A percentile compares a stretch with the other conserved stretches of the same genome.
Evolutionary conservation across 108 stramenopile genomes (phyloP).

Genomic region (Pseudonitzschia multistriata): DNA sequence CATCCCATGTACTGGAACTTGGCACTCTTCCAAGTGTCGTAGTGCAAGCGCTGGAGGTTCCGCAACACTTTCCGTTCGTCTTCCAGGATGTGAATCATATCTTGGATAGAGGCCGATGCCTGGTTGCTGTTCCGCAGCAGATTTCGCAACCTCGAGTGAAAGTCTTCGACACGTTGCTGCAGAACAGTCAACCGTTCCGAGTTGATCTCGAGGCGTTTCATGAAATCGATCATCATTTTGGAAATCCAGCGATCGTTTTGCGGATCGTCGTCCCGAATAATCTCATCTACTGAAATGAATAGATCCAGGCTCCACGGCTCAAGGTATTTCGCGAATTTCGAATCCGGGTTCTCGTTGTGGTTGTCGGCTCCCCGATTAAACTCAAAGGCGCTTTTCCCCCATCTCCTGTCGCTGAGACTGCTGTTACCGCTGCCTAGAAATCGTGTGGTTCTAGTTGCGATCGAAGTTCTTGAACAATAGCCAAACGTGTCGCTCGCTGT

Average conservation of each 20-base stretch:
- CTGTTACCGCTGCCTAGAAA: too few relatives aligned
- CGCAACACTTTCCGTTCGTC: slow-evolving; percentile 1
- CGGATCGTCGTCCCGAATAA: slow-evolving; percentile 7
- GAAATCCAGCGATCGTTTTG: neutral
- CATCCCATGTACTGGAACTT: neutral
- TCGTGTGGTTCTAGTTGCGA: too few relatives aligned
- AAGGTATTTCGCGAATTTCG: slow-evolving; percentile 2
- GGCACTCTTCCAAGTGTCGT: slow-evolving; percentile 7
- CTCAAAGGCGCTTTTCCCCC: neutral
- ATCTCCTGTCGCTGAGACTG: neutral
- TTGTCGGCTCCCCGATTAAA: neutral
- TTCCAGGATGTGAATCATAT: slow-evolving; percentile 5
- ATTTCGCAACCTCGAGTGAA: neutral
- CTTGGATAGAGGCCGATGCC: neutral
- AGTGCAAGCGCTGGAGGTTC: slow-evolving; percentile 6
- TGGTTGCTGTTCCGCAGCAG: neutral
- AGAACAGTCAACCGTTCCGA: slow-evolving; percentile 1
- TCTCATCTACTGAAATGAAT: neutral
- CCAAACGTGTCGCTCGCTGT: too few relatives aligned
- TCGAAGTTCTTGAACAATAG: too few relatives aligned
- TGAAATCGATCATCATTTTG: neutral
- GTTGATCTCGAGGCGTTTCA: slow-evolving; percentile 12
- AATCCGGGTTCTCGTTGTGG: neutral
- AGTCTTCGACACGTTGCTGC: slow-evolving; percentile 2
- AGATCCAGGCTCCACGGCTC: neutral